Base-by-base conservation (phyloP, 192 early-diverging fungal species). In the Coemansia aciculifera region DNA sequence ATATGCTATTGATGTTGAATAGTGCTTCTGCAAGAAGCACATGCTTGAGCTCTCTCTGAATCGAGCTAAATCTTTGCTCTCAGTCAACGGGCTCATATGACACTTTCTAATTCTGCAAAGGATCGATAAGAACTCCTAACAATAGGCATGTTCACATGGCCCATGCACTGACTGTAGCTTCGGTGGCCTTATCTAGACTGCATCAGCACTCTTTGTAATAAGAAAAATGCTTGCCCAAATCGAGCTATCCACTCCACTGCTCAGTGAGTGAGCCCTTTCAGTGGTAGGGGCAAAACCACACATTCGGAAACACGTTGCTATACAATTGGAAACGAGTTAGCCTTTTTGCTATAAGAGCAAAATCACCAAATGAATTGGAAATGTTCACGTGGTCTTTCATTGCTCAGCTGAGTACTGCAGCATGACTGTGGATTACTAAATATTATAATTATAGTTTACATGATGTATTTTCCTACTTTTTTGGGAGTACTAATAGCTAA, bases 171-270 rank as follows among this genome's bases (percentile, higher is more conserved):
- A 56, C 9, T 56, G 27, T 2, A 17, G 52, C 27, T 3, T 8
- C n/a, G n/a, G 8, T 48, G 44, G n/a, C 44, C 44, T 48, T 48
- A 56, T 56, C 52, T 32, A 34, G 52, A 56, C 54, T 57, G 29
- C 29, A 57, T 57, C 54, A 1, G 54, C 13, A 17, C 31, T 4
- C 27, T 54, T 51, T 51, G 9, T 51, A 13, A 40, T 51, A 24
- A 10, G 23, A 3, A 0, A 24, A 7, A 0, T 5, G 1, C n/a
- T 19, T 8, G 44, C 44, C 19, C n/a, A 48, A 48, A 19, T 48
- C n/a, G n/a, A 11, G 23, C 10, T 9, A 9, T 51, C 21, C 48
- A 48, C 19, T 48, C 19, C 6, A 3, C 23, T 2, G 2, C 23
- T 10, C 23, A 3, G 11, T 11, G 48, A 5, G 19, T 3, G 48